These are phyloP conservation scores for Collybiopsis luxurians DNA, from an alignment of 768 basidiomycete genomes.

Conservation along the genomic window DNA sequence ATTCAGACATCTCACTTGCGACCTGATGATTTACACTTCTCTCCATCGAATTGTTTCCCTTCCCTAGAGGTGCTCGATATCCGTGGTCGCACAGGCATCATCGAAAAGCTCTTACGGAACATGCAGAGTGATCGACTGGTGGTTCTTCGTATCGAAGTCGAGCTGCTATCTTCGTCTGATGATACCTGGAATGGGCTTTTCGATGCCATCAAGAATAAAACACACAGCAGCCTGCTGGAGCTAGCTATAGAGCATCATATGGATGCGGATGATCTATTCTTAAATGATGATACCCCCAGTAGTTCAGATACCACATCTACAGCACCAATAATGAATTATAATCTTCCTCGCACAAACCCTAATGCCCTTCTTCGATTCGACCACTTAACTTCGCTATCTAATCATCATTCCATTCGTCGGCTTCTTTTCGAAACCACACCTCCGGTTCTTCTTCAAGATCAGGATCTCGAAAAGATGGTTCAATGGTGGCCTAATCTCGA, in stretches of 20 bases:
- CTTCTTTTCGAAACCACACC: conserved; percentile 38
- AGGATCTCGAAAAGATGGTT: conserved; percentile 33
- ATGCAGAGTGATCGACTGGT: conserved; percentile 30
- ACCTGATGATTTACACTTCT: conserved; percentile 15
- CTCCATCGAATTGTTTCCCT: conserved; percentile 26
- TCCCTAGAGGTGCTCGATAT: conserved; percentile 37
- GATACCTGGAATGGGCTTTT: conserved; percentile 36
- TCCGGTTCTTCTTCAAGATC: conserved; percentile 36
- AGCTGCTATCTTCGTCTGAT: conserved; percentile 19
- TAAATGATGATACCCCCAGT: conserved; percentile 9
- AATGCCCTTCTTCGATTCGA: conserved; percentile 23
- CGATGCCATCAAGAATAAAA: conserved; percentile 23
- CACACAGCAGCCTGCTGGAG: conserved; percentile 27
- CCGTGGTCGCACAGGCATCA: conserved; percentile 31
- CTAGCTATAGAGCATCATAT: conserved; percentile 43
- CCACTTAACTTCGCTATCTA: conserved; percentile 31
- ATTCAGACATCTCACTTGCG: conserved; percentile 41
- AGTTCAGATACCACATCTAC: conserved; percentile 13
- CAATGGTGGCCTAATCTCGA: conserved; percentile 45
- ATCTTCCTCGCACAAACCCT: conserved; percentile 8
- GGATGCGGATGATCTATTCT: conserved; percentile 28
- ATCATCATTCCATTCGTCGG: conserved; percentile 28
- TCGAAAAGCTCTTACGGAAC: conserved; percentile 31
- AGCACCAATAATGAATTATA: conserved; percentile 10
- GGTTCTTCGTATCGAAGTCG: conserved; percentile 37